phyloP scores from a whole-genome alignment of 306 rosid species.

The Crotalaria pallida region DNA sequence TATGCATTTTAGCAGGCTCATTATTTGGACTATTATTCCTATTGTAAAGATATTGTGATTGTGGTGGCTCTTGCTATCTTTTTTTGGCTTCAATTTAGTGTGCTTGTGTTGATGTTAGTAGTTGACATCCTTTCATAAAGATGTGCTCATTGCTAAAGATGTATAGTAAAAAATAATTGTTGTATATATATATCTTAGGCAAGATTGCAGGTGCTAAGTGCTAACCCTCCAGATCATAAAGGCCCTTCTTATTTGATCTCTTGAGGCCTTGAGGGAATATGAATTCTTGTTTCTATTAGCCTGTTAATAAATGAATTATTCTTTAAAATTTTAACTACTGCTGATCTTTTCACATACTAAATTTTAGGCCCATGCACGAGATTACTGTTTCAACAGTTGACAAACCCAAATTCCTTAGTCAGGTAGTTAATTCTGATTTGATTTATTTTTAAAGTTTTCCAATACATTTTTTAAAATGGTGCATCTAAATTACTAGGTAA shows the following conservation, averaged over 20 bases:
- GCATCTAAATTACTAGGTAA: slow-evolving; percentile 12
- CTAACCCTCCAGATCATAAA: not conserved
- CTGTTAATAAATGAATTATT: slow-evolving; percentile 3
- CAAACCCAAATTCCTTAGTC: slow-evolving; percentile 96
- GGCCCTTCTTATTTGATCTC: not conserved
- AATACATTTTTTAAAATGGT: not conserved
- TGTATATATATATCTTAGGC: not conserved
- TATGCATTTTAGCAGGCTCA: slow-evolving; percentile 26
- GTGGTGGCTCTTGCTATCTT: not conserved
- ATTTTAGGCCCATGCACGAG: slow-evolving; percentile 92
- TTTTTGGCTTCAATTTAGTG: not conserved
- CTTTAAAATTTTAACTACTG: slow-evolving; percentile 5
- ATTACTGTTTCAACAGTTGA: slow-evolving; percentile 90
- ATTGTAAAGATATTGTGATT: not conserved
- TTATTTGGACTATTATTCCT: slow-evolving; percentile 15
- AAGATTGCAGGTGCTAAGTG: slow-evolving; percentile 12
- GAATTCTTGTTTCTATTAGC: not conserved
- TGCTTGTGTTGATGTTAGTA: not conserved
- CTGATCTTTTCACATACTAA: slow-evolving; percentile 21
- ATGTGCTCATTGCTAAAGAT: not conserved
- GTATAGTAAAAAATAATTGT: not conserved
- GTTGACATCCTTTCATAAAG: slow-evolving; percentile 5
- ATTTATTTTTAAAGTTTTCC: not conserved
- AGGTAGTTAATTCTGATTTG: slow-evolving; percentile 52
- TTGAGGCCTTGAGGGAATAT: not conserved